A percentile compares a stretch with the other conserved stretches of the same genome.
phyloP scores from a whole-genome alignment of 768 basidiomycete species.

The Serendipita sp. region DNA sequence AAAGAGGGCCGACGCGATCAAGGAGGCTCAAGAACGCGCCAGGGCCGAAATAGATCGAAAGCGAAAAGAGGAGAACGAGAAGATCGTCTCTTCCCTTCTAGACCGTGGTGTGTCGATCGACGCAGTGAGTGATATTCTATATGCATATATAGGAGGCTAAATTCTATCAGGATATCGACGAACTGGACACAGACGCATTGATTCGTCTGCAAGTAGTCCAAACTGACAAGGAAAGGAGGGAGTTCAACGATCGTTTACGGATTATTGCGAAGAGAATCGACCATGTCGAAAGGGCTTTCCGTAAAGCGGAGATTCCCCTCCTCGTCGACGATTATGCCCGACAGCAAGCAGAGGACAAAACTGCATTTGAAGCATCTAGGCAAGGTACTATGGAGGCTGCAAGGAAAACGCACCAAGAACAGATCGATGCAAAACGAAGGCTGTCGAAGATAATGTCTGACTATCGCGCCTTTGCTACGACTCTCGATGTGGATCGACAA shows the following conservation, averaged over 20 bases:
- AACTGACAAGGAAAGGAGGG: conserved; percentile 91
- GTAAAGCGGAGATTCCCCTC: conserved; percentile 82
- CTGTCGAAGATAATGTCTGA: conserved; percentile 59
- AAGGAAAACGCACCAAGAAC: conserved; percentile 41
- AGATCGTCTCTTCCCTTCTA: conserved; percentile 69
- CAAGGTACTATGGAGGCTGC: conserved; percentile 40
- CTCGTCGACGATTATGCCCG: conserved; percentile 70
- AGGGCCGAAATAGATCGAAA: conserved; percentile 51
- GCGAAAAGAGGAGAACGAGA: conserved; percentile 66
- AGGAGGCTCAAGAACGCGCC: conserved; percentile 48
- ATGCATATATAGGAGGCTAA: neutral
- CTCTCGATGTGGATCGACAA: conserved; percentile 38
- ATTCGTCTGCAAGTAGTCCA: conserved; percentile 86
- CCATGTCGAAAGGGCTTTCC: conserved; percentile 86
- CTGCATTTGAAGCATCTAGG: conserved; percentile 49
- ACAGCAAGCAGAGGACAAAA: conserved; percentile 66
- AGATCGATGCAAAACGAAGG: conserved; percentile 59
- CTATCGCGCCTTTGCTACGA: conserved; percentile 37
- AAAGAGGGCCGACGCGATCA: conserved; percentile 1
- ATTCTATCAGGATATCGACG: conserved; percentile 51
- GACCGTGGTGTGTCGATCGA: conserved; percentile 36
- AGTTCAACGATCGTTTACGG: conserved; percentile 64
- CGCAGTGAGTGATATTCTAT: neutral
- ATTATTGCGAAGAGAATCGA: conserved; percentile 81
- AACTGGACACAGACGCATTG: conserved; percentile 69